Base-by-base conservation (phyloP, 2,329 filamentous ascomycete genomes). In the Ophiostoma piceae region DNA sequence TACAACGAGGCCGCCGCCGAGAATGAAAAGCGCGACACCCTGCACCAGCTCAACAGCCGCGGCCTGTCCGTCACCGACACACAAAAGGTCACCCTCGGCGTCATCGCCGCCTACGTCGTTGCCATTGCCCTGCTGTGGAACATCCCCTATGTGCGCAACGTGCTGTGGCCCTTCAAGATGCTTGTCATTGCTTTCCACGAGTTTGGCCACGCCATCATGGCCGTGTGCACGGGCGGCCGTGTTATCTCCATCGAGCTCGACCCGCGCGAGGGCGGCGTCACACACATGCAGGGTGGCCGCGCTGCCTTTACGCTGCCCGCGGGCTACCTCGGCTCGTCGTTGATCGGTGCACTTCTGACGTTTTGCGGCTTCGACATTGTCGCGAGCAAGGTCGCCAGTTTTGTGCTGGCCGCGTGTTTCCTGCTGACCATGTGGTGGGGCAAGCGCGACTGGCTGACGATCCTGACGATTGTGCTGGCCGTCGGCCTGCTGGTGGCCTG, bases 121-220 rank as follows among this genome's bases (percentile, higher is more conserved):
- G 84, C 84, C 66, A 94, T 94, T 73, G 90, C 90, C 4, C 82
- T 94, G 60, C 81, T 94, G 3, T 94, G 91, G 91, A 93, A 93
- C 79, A 78, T 93, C 1, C 91, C 91, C 0, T 92, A 92, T 77
- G 79, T 94, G n/a, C 84, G 86, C 70, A 90, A 87, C 83, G 83
- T 89, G 1, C 80, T 94, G 47, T 94, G 90, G 90, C 91, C 91
- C 3, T 93, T 94, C 82, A 94, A 94, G 88, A 92, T 93, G 90
- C 84, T 94, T 26, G 90, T 92, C 68, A 93, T 94, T 73, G 91
- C 91, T 51, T 94, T 93, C 78, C 91, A 94, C 79, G 91, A 94
- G 74, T 88, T 93, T 76, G 87, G 89, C 14, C 91, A 94, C 79
- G 91, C 91, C 67, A 85, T 92, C 74, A 87, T 87, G 1, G 89